Percentiles rank a stretch among this genome's conserved stretches.
Evolutionary conservation across 306 rosid genomes (phyloP).

Genomic region (Senna tora): DNA sequence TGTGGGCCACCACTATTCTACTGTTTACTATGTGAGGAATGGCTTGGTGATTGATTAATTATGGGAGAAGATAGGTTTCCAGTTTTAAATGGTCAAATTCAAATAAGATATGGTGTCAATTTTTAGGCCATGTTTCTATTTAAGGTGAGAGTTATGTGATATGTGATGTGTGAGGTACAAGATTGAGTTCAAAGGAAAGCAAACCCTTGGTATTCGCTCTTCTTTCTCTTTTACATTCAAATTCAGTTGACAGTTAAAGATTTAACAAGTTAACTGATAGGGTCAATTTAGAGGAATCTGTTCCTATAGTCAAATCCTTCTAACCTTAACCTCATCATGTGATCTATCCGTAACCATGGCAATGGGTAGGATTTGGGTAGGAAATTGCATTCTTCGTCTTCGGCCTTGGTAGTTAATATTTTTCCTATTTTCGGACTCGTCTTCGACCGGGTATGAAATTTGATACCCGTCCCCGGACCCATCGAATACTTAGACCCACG

Average conservation of each 20-base stretch:
- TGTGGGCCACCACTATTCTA: neutral
- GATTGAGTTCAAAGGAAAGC: neutral
- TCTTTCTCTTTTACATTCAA: neutral
- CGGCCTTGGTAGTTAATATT: no score
- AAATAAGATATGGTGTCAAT: slow-evolving; percentile 33
- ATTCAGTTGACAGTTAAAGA: neutral
- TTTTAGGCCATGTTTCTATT: slow-evolving; percentile 31
- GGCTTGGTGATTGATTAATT: slow-evolving; percentile 11
- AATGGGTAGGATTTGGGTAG: no score
- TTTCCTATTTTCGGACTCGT: no score
- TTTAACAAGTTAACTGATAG: neutral
- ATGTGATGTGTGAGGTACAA: neutral
- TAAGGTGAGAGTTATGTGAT: neutral
- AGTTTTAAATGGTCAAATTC: slow-evolving; percentile 22
- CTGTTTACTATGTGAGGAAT: neutral
- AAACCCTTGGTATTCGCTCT: neutral
- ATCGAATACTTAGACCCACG: no score
- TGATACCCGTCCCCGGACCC: no score
- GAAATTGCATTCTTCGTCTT: no score
- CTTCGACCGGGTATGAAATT: no score
- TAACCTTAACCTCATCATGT: neutral
- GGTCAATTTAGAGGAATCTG: neutral
- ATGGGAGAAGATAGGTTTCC: neutral
- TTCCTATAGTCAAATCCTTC: neutral
- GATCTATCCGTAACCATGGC: no score